A percentile compares a stretch with the other conserved stretches of the same genome.
Evolutionary conservation across 140 eudicot species (phyloP).

Genomic region (Oenanthe javanica): DNA sequence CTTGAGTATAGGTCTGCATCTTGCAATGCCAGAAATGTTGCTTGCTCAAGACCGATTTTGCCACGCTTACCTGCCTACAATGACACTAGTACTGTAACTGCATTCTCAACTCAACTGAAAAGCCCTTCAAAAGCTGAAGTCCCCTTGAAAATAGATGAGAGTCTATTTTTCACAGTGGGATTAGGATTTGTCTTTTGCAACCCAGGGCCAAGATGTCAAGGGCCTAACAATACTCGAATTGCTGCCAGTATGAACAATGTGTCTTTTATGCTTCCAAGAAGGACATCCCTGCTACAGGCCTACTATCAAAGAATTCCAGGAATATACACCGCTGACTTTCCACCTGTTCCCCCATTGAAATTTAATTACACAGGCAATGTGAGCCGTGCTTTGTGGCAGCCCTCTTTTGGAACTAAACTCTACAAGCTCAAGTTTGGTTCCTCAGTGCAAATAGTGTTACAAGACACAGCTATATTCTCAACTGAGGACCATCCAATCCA

Average conservation of each 20-base stretch:
- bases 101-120: conserved; percentile 46
- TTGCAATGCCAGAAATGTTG: conserved; percentile 6
- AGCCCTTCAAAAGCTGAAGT: conserved; percentile 36
- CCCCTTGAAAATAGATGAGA: conserved; percentile 47
- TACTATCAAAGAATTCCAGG: conserved; percentile 60
- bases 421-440: conserved; percentile 67
- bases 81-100: conserved; percentile 57
- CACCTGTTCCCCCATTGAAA: conserved; percentile 49
- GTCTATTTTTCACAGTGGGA: conserved; percentile 50
- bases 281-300: conserved; percentile 55
- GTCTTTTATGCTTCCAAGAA: conserved; percentile 56
- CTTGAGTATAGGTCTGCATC: conserved; percentile 48
- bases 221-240: conserved; percentile 64
- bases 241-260: conserved; percentile 83
- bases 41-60: conserved; percentile 34
- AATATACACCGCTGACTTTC: conserved; percentile 57
- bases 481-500: conserved; percentile 84
- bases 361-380: conserved; percentile 79
- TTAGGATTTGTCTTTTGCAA: conserved; percentile 51
- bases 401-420: conserved; percentile 49
- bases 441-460: conserved; percentile 55
- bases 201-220: conserved; percentile 76
- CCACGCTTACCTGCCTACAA: conserved; percentile 66
- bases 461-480: conserved; percentile 60
- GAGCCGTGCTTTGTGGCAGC: conserved; percentile 69